These are phyloP conservation scores for Sanguinoderma infundibulare DNA, from an alignment of 1,284 basidiomycete species.

Conservation along the genomic window DNA sequence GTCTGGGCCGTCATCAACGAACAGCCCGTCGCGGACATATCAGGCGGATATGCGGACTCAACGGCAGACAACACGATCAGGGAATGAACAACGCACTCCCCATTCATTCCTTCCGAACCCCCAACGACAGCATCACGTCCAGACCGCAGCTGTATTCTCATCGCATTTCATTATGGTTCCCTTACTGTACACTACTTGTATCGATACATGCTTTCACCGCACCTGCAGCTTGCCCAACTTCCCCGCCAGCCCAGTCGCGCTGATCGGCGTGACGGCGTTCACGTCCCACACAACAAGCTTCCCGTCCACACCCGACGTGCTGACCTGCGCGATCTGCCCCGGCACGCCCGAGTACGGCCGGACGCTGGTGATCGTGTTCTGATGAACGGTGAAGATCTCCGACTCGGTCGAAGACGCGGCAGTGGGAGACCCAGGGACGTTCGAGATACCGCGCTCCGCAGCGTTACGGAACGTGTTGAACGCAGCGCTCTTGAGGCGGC, in stretches of 20 bases:
- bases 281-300: constrained; percentile 91
- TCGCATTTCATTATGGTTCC: neutral
- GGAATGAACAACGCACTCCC: constrained; percentile 3
- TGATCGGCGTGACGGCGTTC: constrained; percentile 49
- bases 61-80: constrained; percentile 42
- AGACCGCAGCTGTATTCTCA: neutral
- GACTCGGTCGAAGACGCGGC: constrained; percentile 56
- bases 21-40: constrained; percentile 61
- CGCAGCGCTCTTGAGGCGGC: constrained; percentile 91
- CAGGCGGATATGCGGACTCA: constrained; percentile 35
- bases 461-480: constrained; percentile 96
- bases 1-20: constrained; percentile 96
- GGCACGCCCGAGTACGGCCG: constrained; percentile 72
- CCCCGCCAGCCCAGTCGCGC: constrained; percentile 30
- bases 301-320: constrained; percentile 95
- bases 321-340: constrained; percentile 76
- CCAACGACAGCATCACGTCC: neutral
- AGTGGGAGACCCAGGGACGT: constrained; percentile 44
- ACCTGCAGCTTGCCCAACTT: constrained; percentile 56
- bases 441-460: constrained; percentile 81
- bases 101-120: neutral
- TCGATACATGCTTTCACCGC: constrained; percentile 34
- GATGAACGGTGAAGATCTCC: constrained; percentile 89
- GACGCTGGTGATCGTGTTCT: constrained; percentile 97
- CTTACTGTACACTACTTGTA: constrained; percentile 21